Percentiles rank a stretch among this genome's conserved stretches.
These are phyloP conservation scores for Bacidia gigantensis DNA, from an alignment of 495 filamentous ascomycete species.

Conservation along the genomic window DNA sequence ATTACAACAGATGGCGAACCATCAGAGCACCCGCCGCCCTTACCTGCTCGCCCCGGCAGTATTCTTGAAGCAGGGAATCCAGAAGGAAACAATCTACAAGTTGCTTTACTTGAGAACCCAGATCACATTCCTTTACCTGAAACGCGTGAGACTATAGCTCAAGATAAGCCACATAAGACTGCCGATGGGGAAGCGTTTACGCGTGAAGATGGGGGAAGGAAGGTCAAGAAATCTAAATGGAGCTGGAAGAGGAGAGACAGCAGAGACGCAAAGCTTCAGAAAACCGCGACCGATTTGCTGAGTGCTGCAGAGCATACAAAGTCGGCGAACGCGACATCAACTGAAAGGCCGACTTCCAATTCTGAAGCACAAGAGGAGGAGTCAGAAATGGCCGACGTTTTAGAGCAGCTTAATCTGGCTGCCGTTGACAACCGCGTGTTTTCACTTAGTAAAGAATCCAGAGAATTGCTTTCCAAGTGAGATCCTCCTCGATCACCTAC, in stretches of 20 bases:
- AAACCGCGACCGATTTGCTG: slow-evolving; percentile 16
- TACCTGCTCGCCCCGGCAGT: slow-evolving; percentile 11
- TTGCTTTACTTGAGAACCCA: slow-evolving; percentile 19
- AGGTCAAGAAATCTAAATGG: slow-evolving; percentile 33
- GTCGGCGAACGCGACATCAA: slow-evolving; percentile 17
- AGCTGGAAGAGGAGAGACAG: slow-evolving; percentile 32
- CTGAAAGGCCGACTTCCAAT: slow-evolving; percentile 22
- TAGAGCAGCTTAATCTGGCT: slow-evolving; percentile 67
- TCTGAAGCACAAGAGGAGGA: slow-evolving; percentile 44
- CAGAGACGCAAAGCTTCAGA: slow-evolving; percentile 27
- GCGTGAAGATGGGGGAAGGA: slow-evolving; percentile 14
- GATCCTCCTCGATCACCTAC: neutral
- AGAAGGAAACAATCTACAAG: slow-evolving; percentile 20
- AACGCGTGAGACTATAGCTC: slow-evolving; percentile 17
- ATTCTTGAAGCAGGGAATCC: slow-evolving; percentile 14
- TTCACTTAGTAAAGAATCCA: slow-evolving; percentile 65
- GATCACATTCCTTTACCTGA: slow-evolving; percentile 25
- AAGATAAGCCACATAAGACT: neutral
- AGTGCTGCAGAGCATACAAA: slow-evolving; percentile 18
- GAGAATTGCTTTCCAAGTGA: slow-evolving; percentile 54
- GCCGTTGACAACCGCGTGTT: slow-evolving; percentile 69
- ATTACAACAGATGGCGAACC: slow-evolving; percentile 25
- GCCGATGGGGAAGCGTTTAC: slow-evolving; percentile 11
- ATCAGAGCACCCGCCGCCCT: slow-evolving; percentile 16
- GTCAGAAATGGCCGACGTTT: slow-evolving; percentile 59